These are phyloP conservation scores for Chaetomiaceae sp. DNA, from an alignment of 2,329 filamentous ascomycete species.

Conservation along the genomic window DNA sequence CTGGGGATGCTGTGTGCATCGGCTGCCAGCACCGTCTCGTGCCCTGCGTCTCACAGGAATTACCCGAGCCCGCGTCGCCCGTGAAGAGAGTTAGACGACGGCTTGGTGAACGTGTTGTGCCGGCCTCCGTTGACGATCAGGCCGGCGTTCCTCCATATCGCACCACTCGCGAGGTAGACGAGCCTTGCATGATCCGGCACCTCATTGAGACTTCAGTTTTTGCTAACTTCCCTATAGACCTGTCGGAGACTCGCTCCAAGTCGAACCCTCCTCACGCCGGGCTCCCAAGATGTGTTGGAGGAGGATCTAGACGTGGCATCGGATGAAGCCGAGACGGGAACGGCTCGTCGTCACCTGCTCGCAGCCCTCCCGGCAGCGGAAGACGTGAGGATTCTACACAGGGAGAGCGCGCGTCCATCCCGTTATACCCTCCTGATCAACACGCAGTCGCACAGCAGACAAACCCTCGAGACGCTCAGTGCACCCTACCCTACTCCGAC, in stretches of 20 bases:
- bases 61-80: not conserved
- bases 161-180: not conserved
- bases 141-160: not conserved
- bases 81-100: not conserved
- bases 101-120: not conserved
- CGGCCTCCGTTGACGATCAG: too few species aligned
- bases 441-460: slow-evolving; percentile 1
- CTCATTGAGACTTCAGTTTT: too few species aligned
- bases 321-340: not conserved
- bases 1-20: not conserved
- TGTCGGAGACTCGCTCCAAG: not conserved
- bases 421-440: slow-evolving; percentile 1
- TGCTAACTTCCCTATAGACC: not conserved
- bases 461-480: not conserved
- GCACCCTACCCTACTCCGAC: slow-evolving; percentile 1
- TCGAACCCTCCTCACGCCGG: not conserved
- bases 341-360: not conserved
- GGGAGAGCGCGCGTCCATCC: not conserved
- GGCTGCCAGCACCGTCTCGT: slow-evolving; percentile 1
- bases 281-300: not conserved
- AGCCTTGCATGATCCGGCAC: not conserved
- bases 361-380: slow-evolving; percentile 5
- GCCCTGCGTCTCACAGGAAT: not conserved
- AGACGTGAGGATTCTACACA: slow-evolving; percentile 2
- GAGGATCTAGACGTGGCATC: not conserved